phyloP scores from a whole-genome alignment of 2,329 filamentous ascomycete genomes.

The Pseudocercospora ulei region DNA sequence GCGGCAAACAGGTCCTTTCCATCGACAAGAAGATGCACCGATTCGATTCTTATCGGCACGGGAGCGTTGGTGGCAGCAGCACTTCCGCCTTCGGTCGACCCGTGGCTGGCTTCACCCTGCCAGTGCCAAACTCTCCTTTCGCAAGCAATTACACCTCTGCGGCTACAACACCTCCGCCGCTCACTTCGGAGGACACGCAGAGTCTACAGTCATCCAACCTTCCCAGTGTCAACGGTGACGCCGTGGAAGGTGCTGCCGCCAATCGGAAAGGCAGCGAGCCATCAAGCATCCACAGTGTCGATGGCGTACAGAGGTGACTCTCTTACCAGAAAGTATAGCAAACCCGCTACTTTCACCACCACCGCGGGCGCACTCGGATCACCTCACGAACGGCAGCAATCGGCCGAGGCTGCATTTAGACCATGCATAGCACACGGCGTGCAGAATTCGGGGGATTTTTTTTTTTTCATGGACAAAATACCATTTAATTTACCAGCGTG shows the following conservation, averaged over 20 bases:
- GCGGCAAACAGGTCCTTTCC: slow-evolving; percentile 39
- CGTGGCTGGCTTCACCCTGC: slow-evolving; percentile 12
- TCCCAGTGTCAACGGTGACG: slow-evolving; percentile 31
- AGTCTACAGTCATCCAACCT: slow-evolving; percentile 28
- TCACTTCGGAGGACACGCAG: slow-evolving; percentile 26
- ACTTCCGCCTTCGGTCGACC: slow-evolving; percentile 7
- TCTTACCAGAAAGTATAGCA: slow-evolving; percentile 3
- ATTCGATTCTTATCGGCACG: slow-evolving; percentile 29
- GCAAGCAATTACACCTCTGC: slow-evolving; percentile 27
- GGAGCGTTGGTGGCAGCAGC: slow-evolving; percentile 10
- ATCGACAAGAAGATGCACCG: slow-evolving; percentile 45
- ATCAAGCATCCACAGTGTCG: slow-evolving; percentile 15
- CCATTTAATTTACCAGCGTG: slow-evolving; percentile 4
- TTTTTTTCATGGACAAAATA: slow-evolving; percentile 6
- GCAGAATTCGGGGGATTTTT: no score
- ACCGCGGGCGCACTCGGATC: not conserved
- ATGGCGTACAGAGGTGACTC: slow-evolving; percentile 18
- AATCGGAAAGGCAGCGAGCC: slow-evolving; percentile 27
- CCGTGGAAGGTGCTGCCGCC: slow-evolving; percentile 31
- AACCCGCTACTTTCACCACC: not conserved
- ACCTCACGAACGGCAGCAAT: not conserved
- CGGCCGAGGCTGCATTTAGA: not conserved
- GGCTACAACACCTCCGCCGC: slow-evolving; percentile 27
- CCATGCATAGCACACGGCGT: slow-evolving; percentile 6
- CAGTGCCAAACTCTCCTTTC: slow-evolving; percentile 17